Conservation (phyloP, 345 rosid genomes). For the Durio zibethinus region DNA sequence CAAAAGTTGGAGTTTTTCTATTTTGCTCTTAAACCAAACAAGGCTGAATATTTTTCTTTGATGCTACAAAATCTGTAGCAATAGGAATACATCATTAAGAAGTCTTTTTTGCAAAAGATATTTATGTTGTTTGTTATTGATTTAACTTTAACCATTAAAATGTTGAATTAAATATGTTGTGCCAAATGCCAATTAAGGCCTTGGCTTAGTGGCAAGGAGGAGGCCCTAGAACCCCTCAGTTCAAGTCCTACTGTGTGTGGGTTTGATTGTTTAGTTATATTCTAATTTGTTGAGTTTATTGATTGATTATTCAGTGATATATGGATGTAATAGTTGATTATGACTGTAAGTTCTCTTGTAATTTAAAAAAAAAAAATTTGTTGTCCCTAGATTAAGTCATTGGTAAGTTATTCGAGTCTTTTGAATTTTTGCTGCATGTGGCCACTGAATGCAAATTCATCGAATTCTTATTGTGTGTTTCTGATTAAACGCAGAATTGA, state of each 20-base stretch:
- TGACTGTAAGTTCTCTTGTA: no score
- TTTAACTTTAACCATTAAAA: background rate
- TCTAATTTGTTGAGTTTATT: no score
- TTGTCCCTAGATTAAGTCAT: background rate
- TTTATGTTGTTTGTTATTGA: no score
- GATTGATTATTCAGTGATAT: no score
- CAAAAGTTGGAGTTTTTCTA: background rate
- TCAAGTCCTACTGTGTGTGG: no score
- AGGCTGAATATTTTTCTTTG: background rate
- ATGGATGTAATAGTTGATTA: no score
- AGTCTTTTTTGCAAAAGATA: background rate
- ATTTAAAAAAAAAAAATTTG: no score
- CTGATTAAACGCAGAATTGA: slow-evolving; percentile 50
- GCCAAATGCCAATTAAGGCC: no score
- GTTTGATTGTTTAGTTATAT: no score
- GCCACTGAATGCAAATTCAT: background rate
- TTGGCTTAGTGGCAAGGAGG: no score
- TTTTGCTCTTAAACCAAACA: background rate
- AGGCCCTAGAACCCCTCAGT: no score
- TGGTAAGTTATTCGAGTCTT: background rate
- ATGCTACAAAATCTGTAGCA: background rate
- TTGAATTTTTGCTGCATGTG: background rate
- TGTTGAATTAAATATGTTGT: background rate
- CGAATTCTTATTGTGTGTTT: background rate
- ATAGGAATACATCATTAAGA: background rate